Evolutionary conservation across 208 protist species (phyloP).

Genomic region (Acanthamoeba triangularis): DNA sequence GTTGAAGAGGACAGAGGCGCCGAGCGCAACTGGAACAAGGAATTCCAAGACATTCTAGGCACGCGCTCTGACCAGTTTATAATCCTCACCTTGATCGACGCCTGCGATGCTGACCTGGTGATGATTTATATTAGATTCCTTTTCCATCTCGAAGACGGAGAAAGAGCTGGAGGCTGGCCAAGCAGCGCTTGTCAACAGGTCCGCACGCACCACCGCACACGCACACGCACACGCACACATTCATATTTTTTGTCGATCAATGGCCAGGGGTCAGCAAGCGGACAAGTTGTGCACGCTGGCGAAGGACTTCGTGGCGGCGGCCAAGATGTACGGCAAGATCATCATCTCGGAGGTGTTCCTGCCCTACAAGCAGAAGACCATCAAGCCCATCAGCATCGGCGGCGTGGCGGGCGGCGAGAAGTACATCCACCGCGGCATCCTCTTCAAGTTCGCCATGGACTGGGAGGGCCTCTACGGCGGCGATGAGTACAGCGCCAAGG

Average conservation of each 20-base stretch:
- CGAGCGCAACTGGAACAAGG: conserved; percentile 78
- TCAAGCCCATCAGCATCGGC: conserved; percentile 69
- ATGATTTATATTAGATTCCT: conserved; percentile 16
- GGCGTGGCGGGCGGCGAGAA: conserved; percentile 82
- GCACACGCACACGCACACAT: background rate
- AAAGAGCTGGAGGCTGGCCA: conserved; percentile 33
- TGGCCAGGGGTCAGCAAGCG: conserved; percentile 38
- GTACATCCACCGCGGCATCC: conserved; percentile 77
- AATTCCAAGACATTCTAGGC: conserved; percentile 78
- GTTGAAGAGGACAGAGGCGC: conserved; percentile 67
- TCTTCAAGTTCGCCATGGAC: conserved; percentile 84
- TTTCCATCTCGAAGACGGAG: conserved; percentile 65
- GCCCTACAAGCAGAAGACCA: conserved; percentile 80
- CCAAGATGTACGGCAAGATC: conserved; percentile 83
- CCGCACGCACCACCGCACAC: too few species aligned
- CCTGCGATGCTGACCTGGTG: background rate
- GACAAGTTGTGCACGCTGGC: conserved; percentile 77
- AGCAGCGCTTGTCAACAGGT: conserved; percentile 17
- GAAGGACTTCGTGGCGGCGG: conserved; percentile 77
- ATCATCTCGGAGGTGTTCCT: conserved; percentile 81
- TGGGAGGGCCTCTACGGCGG: conserved; percentile 69
- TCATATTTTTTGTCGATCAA: background rate
- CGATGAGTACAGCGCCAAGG: conserved; percentile 74
- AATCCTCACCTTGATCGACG: background rate
- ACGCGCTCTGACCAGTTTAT: background rate